phyloP scores from a whole-genome alignment of 1,139 yeast species.

The Taiozyma sp. region DNA sequence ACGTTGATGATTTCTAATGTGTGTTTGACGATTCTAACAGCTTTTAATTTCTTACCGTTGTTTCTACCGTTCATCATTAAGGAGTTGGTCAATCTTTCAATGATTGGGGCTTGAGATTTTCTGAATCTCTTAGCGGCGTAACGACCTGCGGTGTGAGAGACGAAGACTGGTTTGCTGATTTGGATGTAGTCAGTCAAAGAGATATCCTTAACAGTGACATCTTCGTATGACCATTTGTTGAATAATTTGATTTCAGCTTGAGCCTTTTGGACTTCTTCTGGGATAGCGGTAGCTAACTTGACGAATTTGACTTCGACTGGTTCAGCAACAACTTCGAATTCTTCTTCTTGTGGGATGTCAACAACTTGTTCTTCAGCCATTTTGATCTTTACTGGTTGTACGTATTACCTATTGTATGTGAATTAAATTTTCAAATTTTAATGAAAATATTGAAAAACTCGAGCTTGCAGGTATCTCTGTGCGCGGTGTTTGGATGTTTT shows the following conservation, averaged over 20 bases:
- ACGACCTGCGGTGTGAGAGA: constrained; percentile 99
- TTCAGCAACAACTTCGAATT: constrained; percentile 47
- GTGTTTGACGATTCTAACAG: constrained; percentile 99
- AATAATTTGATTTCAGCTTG: constrained; percentile 94
- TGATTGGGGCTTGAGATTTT: constrained; percentile 99
- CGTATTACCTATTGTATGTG: neutral
- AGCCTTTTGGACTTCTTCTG: constrained; percentile 96
- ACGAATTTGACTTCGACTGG: constrained; percentile 76
- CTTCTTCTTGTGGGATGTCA: constrained; percentile 29
- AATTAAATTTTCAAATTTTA: neutral
- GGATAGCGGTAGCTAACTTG: constrained; percentile 90
- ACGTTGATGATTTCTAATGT: constrained; percentile 97
- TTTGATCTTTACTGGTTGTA: constrained; percentile 9
- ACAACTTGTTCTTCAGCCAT: constrained; percentile 27
- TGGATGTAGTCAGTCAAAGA: constrained; percentile 98
- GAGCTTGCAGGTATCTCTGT: neutral
- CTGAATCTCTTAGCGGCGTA: constrained; percentile 99
- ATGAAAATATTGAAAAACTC: neutral
- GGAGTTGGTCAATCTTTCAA: constrained; percentile 99
- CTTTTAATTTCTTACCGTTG: constrained; percentile 99
- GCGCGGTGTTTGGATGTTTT: neutral
- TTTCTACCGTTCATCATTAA: constrained; percentile 99
- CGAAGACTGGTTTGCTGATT: constrained; percentile 96
- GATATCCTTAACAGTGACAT: constrained; percentile 95
- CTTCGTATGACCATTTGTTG: constrained; percentile 99